A percentile compares a stretch with the other conserved stretches of the same genome.
phyloP scores from a whole-genome alignment of 2,329 filamentous ascomycete genomes.

The Fusarium subglutinans region DNA sequence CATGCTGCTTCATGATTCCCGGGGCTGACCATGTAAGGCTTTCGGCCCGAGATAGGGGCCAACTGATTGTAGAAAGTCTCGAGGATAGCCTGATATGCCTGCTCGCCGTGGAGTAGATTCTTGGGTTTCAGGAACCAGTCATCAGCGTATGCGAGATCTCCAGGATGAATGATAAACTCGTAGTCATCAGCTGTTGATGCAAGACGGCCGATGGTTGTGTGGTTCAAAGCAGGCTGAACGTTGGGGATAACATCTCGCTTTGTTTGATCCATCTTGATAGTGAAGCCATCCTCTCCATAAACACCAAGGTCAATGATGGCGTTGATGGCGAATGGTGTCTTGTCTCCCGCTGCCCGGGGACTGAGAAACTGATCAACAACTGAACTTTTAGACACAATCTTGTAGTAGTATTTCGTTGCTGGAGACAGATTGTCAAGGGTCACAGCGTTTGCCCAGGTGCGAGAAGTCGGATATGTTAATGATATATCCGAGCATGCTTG shows the following conservation, averaged over 20 bases:
- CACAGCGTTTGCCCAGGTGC: slow-evolving; percentile 17
- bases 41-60: neutral
- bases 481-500: slow-evolving; percentile 16
- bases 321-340: slow-evolving; percentile 16
- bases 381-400: slow-evolving; percentile 6
- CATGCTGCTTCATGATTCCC: slow-evolving; percentile 22
- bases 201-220: slow-evolving; percentile 22
- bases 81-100: slow-evolving; percentile 17
- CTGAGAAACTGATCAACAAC: slow-evolving; percentile 4
- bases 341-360: slow-evolving; percentile 12
- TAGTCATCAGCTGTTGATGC: slow-evolving; percentile 16
- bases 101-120: slow-evolving; percentile 11
- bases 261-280: slow-evolving; percentile 11
- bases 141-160: slow-evolving; percentile 10
- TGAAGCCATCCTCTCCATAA: slow-evolving; percentile 21
- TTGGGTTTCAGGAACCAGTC: slow-evolving; percentile 20
- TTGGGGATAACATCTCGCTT: slow-evolving; percentile 15
- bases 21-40: slow-evolving; percentile 23
- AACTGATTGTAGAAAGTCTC: slow-evolving; percentile 23
- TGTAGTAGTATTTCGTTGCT: slow-evolving; percentile 22
- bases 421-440: neutral
- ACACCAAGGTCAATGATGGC: slow-evolving; percentile 27
- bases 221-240: slow-evolving; percentile 13
- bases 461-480: slow-evolving; percentile 23
- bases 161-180: slow-evolving; percentile 22